Evolutionary conservation across 2,329 filamentous ascomycete species (phyloP).

Genomic region (Fusarium torreyae): DNA sequence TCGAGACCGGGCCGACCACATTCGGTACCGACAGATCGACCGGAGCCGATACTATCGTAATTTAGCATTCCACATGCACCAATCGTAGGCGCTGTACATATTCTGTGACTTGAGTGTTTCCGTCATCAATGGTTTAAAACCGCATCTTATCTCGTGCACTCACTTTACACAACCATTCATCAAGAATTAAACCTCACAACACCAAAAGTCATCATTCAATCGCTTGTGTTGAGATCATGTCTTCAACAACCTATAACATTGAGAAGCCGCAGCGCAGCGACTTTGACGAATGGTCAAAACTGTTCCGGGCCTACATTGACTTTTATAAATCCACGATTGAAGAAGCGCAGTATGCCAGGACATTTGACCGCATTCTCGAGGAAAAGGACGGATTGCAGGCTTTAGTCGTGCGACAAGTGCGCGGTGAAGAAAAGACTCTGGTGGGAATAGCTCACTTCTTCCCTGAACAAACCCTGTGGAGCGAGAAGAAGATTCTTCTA

Average conservation of each 20-base stretch:
- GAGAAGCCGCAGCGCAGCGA: conserved; percentile 14
- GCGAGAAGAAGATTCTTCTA: conserved; percentile 33
- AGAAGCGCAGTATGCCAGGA: conserved; percentile 25
- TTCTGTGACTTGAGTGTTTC: too few relatives aligned
- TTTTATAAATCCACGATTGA: conserved; percentile 32
- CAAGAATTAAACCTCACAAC: background rate
- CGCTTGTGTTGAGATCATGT: background rate
- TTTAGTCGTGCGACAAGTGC: conserved; percentile 2
- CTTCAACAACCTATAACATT: conserved; percentile 14
- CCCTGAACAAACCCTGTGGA: conserved; percentile 40
- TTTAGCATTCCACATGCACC: too few relatives aligned
- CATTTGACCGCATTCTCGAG: conserved; percentile 31
- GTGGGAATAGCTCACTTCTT: conserved; percentile 41
- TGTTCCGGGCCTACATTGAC: conserved; percentile 35
- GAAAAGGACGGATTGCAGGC: conserved; percentile 24
- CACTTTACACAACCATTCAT: background rate
- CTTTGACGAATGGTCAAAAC: conserved; percentile 28
- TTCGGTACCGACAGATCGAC: conserved; percentile 14
- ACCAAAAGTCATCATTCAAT: accelerated
- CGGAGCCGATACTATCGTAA: background rate
- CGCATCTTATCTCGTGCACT: background rate
- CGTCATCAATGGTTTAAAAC: background rate
- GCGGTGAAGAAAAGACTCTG: background rate
- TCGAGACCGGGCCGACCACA: background rate
- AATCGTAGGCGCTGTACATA: too few relatives aligned